These are phyloP conservation scores for Saururus chinensis DNA, from an alignment of 164 flowering plant species.

Conservation along the genomic window DNA sequence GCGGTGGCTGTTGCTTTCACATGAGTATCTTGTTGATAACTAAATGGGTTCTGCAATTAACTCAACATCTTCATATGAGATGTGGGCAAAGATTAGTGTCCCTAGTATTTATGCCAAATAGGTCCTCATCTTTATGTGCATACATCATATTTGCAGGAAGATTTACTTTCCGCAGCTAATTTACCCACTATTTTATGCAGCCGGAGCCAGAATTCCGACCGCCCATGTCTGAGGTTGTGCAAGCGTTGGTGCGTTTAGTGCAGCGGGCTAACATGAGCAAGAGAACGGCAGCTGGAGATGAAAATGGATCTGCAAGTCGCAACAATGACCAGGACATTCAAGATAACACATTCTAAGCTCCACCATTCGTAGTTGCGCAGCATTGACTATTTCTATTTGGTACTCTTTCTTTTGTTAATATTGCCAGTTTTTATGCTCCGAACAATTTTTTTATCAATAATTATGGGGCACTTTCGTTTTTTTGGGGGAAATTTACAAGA, in stretches of 20 bases:
- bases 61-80: background rate
- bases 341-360: conserved; percentile 9
- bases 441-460: too few relatives aligned
- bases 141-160: background rate
- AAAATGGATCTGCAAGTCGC: conserved; percentile 22
- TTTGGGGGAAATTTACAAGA: too few relatives aligned
- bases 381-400: too few relatives aligned
- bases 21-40: background rate
- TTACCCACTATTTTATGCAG: conserved; percentile 21
- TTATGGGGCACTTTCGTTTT: too few relatives aligned
- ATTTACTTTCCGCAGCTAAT: background rate
- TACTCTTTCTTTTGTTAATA: background rate
- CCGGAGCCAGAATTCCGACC: conserved; percentile 96
- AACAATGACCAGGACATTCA: conserved; percentile 15
- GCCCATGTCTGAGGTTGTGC: conserved; percentile 96
- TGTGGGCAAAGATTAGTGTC: background rate
- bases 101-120: too few relatives aligned
- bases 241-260: conserved; percentile 72
- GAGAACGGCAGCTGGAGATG: conserved; percentile 43
- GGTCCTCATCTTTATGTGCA: background rate
- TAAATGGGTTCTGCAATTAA: too few relatives aligned
- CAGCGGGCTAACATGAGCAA: conserved; percentile 94
- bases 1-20: background rate
- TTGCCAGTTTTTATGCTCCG: too few relatives aligned
- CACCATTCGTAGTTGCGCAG: background rate